phyloP scores from a whole-genome alignment of 2,329 filamentous ascomycete species.

The Epichloe sp. region DNA sequence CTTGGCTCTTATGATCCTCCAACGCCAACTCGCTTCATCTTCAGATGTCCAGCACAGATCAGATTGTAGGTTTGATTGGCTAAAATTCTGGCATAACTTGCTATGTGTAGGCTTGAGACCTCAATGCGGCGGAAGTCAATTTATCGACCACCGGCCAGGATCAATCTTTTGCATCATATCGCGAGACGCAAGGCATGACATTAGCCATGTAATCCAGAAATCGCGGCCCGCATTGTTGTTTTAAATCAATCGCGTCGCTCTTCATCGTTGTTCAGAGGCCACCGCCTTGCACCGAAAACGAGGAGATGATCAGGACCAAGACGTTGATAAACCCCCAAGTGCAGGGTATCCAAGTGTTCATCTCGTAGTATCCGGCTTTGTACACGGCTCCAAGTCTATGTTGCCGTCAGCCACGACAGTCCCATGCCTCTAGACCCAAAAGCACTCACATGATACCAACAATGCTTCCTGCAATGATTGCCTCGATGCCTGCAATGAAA shows the following conservation, averaged over 20 bases:
- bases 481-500: slow-evolving; percentile 61
- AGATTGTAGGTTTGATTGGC: too few relatives aligned
- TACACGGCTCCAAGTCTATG: slow-evolving; percentile 66
- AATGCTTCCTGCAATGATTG: slow-evolving; percentile 65
- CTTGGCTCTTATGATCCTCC: too few relatives aligned
- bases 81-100: too few relatives aligned
- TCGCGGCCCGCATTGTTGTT: neutral
- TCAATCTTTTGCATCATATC: too few relatives aligned
- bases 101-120: too few relatives aligned
- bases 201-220: too few relatives aligned
- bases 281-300: slow-evolving; percentile 85
- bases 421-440: neutral
- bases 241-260: neutral
- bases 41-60: too few relatives aligned
- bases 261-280: slow-evolving; percentile 46
- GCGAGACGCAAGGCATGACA: neutral
- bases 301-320: slow-evolving; percentile 69
- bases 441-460: slow-evolving; percentile 61
- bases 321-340: slow-evolving; percentile 80
- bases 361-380: slow-evolving; percentile 67
- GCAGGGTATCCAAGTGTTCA: slow-evolving; percentile 92
- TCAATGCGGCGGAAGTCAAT: too few relatives aligned
- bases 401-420: slow-evolving; percentile 24
- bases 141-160: too few relatives aligned
- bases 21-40: too few relatives aligned